Conservation (phyloP, 345 rosid species). For the Arabidopsis suecica region DNA sequence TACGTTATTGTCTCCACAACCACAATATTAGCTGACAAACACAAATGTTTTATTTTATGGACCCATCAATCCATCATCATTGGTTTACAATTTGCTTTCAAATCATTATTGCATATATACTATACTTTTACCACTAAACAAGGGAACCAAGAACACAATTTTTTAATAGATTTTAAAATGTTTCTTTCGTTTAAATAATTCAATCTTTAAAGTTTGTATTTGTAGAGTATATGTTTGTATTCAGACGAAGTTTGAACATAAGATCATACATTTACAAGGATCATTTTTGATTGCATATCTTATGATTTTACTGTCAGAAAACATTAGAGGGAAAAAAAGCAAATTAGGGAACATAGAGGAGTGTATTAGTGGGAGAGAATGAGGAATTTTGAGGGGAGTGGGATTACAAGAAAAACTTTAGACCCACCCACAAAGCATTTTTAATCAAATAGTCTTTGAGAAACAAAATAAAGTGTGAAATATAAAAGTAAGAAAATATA, state of each 20-base stretch:
- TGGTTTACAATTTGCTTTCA: slow-evolving; percentile 33
- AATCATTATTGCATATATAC: slow-evolving; percentile 21
- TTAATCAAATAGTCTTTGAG: slow-evolving; percentile 13
- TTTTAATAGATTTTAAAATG: neutral
- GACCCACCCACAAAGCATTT: slow-evolving; percentile 31
- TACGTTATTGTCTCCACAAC: slow-evolving; percentile 39
- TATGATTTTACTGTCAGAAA: neutral
- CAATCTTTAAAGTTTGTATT: neutral
- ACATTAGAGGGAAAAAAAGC: neutral
- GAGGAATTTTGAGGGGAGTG: slow-evolving; percentile 30
- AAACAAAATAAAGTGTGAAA: slow-evolving; percentile 13
- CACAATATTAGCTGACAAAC: slow-evolving; percentile 24
- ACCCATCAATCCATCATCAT: slow-evolving; percentile 25
- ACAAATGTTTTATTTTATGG: slow-evolving; percentile 30
- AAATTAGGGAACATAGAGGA: slow-evolving; percentile 22
- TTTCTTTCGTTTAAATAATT: neutral
- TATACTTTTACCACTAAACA: slow-evolving; percentile 21
- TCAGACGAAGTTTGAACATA: neutral
- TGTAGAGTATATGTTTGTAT: neutral
- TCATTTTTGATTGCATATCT: neutral
- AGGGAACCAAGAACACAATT: neutral
- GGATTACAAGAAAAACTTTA: slow-evolving; percentile 25
- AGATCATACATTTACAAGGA: neutral
- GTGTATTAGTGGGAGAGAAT: slow-evolving; percentile 38
- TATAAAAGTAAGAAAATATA: neutral